phyloP scores from a whole-genome alignment of 2,329 filamentous ascomycete genomes.

The Monilinia aucupariae region DNA sequence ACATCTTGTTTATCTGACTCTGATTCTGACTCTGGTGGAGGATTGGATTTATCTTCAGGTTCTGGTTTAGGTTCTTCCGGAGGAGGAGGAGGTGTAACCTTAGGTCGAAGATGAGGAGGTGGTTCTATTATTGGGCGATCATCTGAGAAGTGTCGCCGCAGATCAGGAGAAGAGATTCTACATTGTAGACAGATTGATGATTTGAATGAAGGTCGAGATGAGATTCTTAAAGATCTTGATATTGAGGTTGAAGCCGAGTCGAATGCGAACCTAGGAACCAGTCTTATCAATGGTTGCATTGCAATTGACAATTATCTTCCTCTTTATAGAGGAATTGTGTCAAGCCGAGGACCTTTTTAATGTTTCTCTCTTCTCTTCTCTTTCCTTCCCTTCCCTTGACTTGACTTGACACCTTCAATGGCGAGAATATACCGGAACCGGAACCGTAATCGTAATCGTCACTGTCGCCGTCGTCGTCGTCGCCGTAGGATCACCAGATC shows the following conservation, averaged over 20 bases:
- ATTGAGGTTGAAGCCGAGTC: constrained; percentile 27
- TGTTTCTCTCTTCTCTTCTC: not conserved
- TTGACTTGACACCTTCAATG: no score
- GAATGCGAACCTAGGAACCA: constrained; percentile 31
- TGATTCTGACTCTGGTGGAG: not conserved
- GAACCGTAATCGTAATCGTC: not conserved
- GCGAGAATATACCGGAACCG: no score
- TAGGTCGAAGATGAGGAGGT: constrained; percentile 12
- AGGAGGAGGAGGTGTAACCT: constrained; percentile 11
- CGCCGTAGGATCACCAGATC: not conserved
- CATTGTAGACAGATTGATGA: constrained; percentile 41
- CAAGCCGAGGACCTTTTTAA: constrained; percentile 3
- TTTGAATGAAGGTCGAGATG: constrained; percentile 24
- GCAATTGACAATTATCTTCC: constrained; percentile 19
- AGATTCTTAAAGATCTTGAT: constrained; percentile 22
- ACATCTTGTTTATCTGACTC: constrained; percentile 7
- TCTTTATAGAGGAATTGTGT: not conserved
- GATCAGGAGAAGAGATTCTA: constrained; percentile 36
- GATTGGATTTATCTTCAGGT: not conserved
- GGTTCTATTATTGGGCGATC: constrained; percentile 18
- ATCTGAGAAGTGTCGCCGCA: constrained; percentile 33
- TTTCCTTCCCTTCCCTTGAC: not conserved
- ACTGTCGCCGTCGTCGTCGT: no score
- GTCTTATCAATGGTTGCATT: constrained; percentile 33
- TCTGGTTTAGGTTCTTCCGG: constrained; percentile 14